These are phyloP conservation scores for Dioszegia aurantiaca DNA, from an alignment of 768 basidiomycete species.

Conservation along the genomic window DNA sequence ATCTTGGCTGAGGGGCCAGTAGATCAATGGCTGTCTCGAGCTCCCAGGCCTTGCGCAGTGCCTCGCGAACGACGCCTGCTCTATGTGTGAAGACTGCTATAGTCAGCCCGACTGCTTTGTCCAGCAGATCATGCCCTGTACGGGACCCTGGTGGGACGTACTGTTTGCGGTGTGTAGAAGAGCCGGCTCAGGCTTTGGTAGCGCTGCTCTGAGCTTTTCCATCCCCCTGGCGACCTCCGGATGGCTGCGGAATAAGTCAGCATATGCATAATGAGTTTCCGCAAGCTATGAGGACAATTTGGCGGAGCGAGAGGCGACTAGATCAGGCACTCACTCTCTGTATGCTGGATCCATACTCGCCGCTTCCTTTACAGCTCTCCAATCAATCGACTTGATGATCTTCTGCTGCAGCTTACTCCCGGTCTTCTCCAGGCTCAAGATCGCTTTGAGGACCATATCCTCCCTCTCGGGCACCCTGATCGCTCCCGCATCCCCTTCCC, in stretches of 20 bases:
- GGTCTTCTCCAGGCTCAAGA: neutral
- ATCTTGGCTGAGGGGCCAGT: neutral
- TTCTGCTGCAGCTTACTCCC: neutral
- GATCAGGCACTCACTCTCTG: neutral
- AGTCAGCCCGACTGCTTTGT: too few relatives aligned
- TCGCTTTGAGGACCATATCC: neutral
- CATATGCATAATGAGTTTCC: too few relatives aligned
- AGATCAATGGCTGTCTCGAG: neutral
- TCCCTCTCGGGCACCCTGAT: neutral
- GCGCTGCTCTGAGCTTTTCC: neutral
- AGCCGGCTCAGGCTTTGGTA: neutral
- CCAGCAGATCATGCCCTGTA: neutral
- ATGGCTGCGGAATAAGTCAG: too few relatives aligned
- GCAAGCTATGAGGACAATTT: too few relatives aligned
- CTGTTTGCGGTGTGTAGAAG: neutral
- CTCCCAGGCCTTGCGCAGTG: neutral
- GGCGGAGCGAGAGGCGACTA: too few relatives aligned
- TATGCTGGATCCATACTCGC: neutral
- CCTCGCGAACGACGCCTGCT: neutral
- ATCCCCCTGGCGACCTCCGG: neutral
- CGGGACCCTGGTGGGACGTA: neutral
- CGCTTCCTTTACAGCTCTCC: neutral
- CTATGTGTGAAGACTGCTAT: conserved; percentile 5
- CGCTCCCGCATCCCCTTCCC: too few relatives aligned
- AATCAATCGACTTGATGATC: neutral